These are phyloP conservation scores for Cupressus sempervirens DNA, from an alignment of 75 land plant genomes.

Conservation along the genomic window DNA sequence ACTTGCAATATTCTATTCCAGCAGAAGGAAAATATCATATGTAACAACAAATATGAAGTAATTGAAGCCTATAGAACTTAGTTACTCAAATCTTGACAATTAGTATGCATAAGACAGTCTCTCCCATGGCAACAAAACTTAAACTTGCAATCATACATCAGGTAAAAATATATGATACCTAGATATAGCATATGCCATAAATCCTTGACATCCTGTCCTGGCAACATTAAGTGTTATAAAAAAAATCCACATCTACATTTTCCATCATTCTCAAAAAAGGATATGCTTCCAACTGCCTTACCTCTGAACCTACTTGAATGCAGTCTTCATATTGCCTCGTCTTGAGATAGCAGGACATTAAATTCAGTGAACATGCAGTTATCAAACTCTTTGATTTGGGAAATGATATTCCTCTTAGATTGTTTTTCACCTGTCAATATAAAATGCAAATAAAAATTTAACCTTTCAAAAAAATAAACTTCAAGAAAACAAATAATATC, in stretches of 20 bases:
- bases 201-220: neutral
- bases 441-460: neutral
- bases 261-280: neutral
- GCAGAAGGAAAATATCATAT: neutral
- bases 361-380: constrained; percentile 75
- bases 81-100: neutral
- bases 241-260: neutral
- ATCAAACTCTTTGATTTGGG: constrained; percentile 42
- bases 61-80: neutral
- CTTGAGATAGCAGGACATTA: constrained; percentile 97
- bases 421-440: constrained; percentile 65
- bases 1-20: neutral
- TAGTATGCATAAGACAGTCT: neutral
- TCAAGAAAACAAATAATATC: constrained; percentile 9
- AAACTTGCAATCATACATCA: neutral
- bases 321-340: constrained; percentile 76
- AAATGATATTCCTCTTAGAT: constrained; percentile 36
- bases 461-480: constrained; percentile 5
- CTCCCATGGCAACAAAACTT: neutral
- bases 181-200: neutral
- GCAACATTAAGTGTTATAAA: neutral
- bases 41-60: neutral
- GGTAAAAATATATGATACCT: neutral
- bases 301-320: constrained; percentile 80
- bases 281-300: constrained; percentile 13